A percentile compares a stretch with the other conserved stretches of the same genome.
These are phyloP conservation scores for Coprinopsis strossmayeri DNA, from an alignment of 768 basidiomycete species.

Conservation along the genomic window DNA sequence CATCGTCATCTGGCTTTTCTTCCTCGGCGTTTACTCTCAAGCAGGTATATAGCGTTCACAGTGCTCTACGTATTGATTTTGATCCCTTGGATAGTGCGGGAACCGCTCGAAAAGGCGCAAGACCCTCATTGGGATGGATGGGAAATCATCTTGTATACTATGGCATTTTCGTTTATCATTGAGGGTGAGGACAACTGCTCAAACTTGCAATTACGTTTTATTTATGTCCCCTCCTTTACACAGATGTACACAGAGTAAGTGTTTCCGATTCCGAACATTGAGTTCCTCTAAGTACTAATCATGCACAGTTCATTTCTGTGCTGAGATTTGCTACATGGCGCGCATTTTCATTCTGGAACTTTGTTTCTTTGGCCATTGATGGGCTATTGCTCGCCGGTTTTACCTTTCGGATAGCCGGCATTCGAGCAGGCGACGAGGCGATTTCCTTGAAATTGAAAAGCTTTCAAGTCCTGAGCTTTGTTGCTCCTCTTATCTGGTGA, in stretches of 20 bases:
- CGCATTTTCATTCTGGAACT: conserved; percentile 78
- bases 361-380: conserved; percentile 68
- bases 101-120: conserved; percentile 64
- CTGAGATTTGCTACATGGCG: conserved; percentile 72
- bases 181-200: conserved; percentile 51
- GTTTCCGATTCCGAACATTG: neutral
- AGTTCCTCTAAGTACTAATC: neutral
- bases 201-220: too few species aligned
- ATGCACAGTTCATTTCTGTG: conserved; percentile 56
- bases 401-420: conserved; percentile 57
- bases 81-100: conserved; percentile 47
- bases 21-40: conserved; percentile 76
- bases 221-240: too few species aligned
- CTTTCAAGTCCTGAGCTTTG: conserved; percentile 87
- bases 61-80: neutral
- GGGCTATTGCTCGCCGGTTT: conserved; percentile 69
- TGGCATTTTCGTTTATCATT: conserved; percentile 69
- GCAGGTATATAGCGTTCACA: conserved; percentile 42
- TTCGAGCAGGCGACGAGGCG: conserved; percentile 31
- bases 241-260: conserved; percentile 52
- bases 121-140: conserved; percentile 60
- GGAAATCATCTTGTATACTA: conserved; percentile 74
- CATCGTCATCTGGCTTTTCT: conserved; percentile 69
- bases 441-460: conserved; percentile 49
- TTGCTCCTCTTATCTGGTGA: conserved; percentile 83